A percentile compares a stretch with the other conserved stretches of the same genome.
phyloP scores from a whole-genome alignment of 1,139 yeast genomes.

The Hyphopichia wangnamkhiaoensis region DNA sequence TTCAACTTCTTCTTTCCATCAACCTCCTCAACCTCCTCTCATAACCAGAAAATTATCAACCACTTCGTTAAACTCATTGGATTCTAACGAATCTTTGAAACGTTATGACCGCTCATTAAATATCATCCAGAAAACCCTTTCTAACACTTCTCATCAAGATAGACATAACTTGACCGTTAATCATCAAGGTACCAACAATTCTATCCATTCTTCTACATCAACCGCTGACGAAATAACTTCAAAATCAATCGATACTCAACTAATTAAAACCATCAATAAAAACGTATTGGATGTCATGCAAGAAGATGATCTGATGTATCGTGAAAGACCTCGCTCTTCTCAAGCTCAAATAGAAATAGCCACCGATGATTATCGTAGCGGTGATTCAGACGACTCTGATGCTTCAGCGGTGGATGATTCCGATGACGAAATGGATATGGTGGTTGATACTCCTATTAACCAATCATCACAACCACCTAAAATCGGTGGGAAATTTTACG shows the following conservation, averaged over 20 bases:
- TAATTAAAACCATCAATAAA: constrained; percentile 14
- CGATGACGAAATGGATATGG: neutral
- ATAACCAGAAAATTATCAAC: constrained; percentile 11
- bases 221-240: constrained; percentile 1
- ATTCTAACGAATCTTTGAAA: constrained; percentile 20
- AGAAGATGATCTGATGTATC: neutral
- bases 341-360: neutral
- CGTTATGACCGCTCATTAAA: constrained; percentile 25
- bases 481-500: constrained; percentile 6
- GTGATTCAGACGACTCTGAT: neutral
- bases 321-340: neutral
- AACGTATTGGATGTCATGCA: constrained; percentile 11
- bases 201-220: neutral
- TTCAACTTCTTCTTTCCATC: constrained; percentile 4
- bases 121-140: constrained; percentile 30
- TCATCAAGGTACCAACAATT: neutral
- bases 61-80: constrained; percentile 13
- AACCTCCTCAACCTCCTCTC: constrained; percentile 9
- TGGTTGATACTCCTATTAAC: no score
- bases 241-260: constrained; percentile 4
- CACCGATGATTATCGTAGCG: neutral
- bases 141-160: constrained; percentile 15
- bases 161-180: neutral
- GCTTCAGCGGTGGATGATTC: neutral
- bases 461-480: no score